Evolutionary conservation across 345 rosid genomes (phyloP), one percentile per base, ranked within the genome.

Genomic region (Eucalyptus shirleyi): DNA sequence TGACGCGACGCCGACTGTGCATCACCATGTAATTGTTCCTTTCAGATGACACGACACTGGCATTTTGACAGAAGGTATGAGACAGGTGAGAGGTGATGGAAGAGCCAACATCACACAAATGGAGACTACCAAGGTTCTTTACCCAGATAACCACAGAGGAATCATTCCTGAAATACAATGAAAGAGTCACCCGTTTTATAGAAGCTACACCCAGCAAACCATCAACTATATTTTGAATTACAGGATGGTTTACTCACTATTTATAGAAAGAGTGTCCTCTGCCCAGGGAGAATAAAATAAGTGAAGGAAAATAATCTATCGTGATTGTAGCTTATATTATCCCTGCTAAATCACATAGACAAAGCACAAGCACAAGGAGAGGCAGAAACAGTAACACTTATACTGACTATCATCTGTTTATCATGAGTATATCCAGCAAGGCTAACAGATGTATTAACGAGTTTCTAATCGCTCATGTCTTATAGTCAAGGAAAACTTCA

Each of bases 1-100:
- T 0, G 1, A 5, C 1, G 26, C 8, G 5, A 72, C 5, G 3
- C 45, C 45, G 18, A 72, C 82, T 10, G 28, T 0, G 5, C 28
- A 6, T 72, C 82, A 72, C 28, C 45, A 37, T 2, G 8, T 72
- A 37, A 72, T 10, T 72, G 47, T 11, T 37, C 83, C 28, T 12
- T 42, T 21, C 45, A 19, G 45, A 10, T 37, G 24, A 72, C 26
- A 42, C 0, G 26, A 72, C 28, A 77, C 1, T 37, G 42, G 28
- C 83, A 77, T 77, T 77, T 77, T 37, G 28, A 77, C 83, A 77
- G 83, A 77, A 77, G 47, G 2, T 37, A 77, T 37, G 1, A 37
- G 16, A 37, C 28, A 19, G 44, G 7, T 19, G 83, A 3, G 83
- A 18, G 83, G 47, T 77, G 83, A 77, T 19, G 47, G 83, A 72